Conservation (phyloP, 2,329 filamentous ascomycete genomes). For the Phoma sp. region DNA sequence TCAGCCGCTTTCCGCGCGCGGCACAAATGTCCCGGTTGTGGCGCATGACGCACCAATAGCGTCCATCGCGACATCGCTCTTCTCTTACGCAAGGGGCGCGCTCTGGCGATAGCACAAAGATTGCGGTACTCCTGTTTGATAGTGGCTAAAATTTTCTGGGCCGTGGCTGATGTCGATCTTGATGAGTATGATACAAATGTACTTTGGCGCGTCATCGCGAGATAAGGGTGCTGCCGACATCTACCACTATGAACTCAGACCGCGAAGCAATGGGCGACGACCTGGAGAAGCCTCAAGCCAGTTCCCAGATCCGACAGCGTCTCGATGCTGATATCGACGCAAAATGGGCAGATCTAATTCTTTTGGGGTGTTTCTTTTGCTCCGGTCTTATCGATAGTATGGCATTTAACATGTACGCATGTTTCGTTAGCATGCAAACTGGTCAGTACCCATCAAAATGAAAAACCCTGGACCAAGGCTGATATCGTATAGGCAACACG, state of each 20-base stretch:
- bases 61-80: conserved; percentile 14
- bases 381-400: conserved; percentile 57
- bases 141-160: conserved; percentile 16
- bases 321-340: conserved; percentile 19
- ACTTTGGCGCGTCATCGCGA: not conserved
- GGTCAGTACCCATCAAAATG: conserved; percentile 37
- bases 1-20: conserved; percentile 6
- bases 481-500: conserved; percentile 60
- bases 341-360: conserved; percentile 31
- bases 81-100: conserved; percentile 8
- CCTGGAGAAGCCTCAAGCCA: conserved; percentile 5
- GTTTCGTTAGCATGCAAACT: conserved; percentile 61
- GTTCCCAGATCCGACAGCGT: conserved; percentile 12
- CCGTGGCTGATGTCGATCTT: conserved; percentile 11
- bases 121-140: not conserved
- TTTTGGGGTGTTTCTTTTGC: conserved; percentile 54
- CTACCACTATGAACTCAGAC: not conserved
- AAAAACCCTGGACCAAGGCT: not conserved
- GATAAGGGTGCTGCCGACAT: not conserved
- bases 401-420: conserved; percentile 56
- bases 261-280: conserved; percentile 1
- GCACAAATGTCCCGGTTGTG: conserved; percentile 4
- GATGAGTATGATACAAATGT: conserved; percentile 7
- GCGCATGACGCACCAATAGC: conserved; percentile 18
- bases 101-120: not conserved